Base-by-base conservation (phyloP, 2,329 filamentous ascomycete genomes). In the Fusarium sp. region DNA sequence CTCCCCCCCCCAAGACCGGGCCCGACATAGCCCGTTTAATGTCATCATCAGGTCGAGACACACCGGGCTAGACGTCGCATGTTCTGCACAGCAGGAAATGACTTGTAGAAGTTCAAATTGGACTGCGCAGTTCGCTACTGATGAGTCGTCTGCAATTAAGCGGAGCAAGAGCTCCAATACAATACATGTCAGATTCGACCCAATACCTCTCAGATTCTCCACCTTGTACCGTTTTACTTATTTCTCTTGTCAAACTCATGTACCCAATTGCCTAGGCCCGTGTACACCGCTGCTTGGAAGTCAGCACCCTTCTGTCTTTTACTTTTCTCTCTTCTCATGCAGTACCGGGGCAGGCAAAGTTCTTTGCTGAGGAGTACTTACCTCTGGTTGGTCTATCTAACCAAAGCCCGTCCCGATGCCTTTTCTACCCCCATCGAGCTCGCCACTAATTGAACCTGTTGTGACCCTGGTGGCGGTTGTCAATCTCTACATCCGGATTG, bases 31-130 rank as follows among this genome's bases (percentile, higher is more conserved):
- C 53, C 53, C 37, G 45, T 65, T 38, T 38, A 58, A 54, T 35
- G 13, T 43, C 56, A 58, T 64, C 55, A 43, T 44, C 38, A 49
- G 66, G 50, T 67, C 57, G 68, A 70, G 65, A 64, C 65, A 66
- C 37, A 51, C 52, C 61, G 39, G 42, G 57, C 53, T 55, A 57
- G 61, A 27, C 49, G 58, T 64, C 51, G 39, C 53, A 42, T 61
- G 32, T 48, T 35, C 36, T 41, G 13, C 36, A 6, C 45, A 60
- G 41, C 47, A 52, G 31, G 53, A 61, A 66, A 66, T 62, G 56
- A 61, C 59, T 47, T 58, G 50, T 65, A 53, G 51, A 66, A 42
- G 48, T 49, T 62, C 56, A 48, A 41, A 41, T 46, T 57, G 44
- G 25, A 14, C 42, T 42, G 39, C 55, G 29, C 51, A 54, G 63